Evolutionary conservation across 2,329 filamentous ascomycete genomes (phyloP).

Genomic region (Xylaria arbuscula): DNA sequence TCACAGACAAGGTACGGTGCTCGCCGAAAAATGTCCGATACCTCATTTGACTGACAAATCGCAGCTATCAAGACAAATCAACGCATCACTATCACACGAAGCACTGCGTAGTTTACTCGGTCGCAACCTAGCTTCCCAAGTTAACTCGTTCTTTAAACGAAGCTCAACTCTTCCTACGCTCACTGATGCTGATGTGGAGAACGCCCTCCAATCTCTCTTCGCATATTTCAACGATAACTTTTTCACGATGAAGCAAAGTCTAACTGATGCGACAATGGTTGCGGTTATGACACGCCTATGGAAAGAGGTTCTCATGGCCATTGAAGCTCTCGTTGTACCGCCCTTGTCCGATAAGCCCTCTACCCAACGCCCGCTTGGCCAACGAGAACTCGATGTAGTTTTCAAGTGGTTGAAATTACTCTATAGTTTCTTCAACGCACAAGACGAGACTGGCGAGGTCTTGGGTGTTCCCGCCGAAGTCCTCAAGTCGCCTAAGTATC

Average conservation of each 20-base stretch:
- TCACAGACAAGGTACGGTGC: slow-evolving; percentile 87
- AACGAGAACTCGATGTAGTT: slow-evolving; percentile 92
- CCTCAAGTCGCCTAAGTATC: slow-evolving; percentile 96
- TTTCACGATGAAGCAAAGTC: slow-evolving; percentile 96
- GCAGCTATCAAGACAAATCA: slow-evolving; percentile 92
- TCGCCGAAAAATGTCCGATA: background rate
- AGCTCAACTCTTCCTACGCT: slow-evolving; percentile 66
- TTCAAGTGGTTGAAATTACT: slow-evolving; percentile 94
- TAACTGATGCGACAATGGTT: slow-evolving; percentile 96
- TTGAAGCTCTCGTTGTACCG: slow-evolving; percentile 90
- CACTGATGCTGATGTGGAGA: slow-evolving; percentile 79
- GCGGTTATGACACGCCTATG: slow-evolving; percentile 98
- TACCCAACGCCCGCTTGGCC: slow-evolving; percentile 81
- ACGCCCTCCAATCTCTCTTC: slow-evolving; percentile 85
- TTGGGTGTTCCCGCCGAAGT: slow-evolving; percentile 91
- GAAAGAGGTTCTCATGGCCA: slow-evolving; percentile 95
- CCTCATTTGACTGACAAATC: slow-evolving; percentile 32
- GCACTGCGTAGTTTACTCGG: slow-evolving; percentile 80
- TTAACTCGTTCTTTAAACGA: slow-evolving; percentile 59
- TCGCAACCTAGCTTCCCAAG: slow-evolving; percentile 70
- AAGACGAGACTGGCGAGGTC: slow-evolving; percentile 84
- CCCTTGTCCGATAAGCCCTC: slow-evolving; percentile 95
- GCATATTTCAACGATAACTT: slow-evolving; percentile 99
- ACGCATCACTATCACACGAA: slow-evolving; percentile 84
- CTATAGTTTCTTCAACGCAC: slow-evolving; percentile 94